phyloP scores from a whole-genome alignment of 345 rosid genomes.

The Tarenaya hassleriana region DNA sequence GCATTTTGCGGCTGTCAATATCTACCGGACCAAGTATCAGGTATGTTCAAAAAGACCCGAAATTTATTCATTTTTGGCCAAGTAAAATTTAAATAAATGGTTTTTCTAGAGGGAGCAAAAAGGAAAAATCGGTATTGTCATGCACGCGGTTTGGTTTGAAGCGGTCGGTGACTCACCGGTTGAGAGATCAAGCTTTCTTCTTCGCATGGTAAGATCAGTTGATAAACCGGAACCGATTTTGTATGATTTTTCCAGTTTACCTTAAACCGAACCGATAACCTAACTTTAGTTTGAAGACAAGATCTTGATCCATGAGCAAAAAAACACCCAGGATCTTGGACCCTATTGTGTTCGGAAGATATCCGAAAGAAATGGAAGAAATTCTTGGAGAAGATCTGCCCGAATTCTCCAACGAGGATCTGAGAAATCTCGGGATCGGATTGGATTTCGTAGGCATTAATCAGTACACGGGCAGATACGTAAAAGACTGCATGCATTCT shows the following conservation, averaged over 20 bases:
- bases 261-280: neutral
- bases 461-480: constrained; percentile 53
- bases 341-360: constrained; percentile 50
- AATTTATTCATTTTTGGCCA: neutral
- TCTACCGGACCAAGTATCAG: constrained; percentile 49
- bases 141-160: constrained; percentile 52
- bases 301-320: neutral
- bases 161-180: constrained; percentile 44
- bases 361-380: constrained; percentile 49
- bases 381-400: constrained; percentile 46
- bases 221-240: neutral
- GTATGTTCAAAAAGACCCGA: constrained; percentile 17
- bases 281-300: neutral
- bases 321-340: constrained; percentile 57
- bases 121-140: constrained; percentile 56
- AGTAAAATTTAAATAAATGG: neutral
- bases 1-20: constrained; percentile 45
- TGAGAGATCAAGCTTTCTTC: constrained; percentile 60
- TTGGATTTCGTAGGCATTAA: constrained; percentile 68
- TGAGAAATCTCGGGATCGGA: constrained; percentile 28
- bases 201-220: constrained; percentile 54
- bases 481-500: constrained; percentile 49
- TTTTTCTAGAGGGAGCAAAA: constrained; percentile 38
- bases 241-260: neutral
- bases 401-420: constrained; percentile 37